Evolutionary conservation across 805 yeast species (phyloP), one percentile per base, ranked within the genome.

Genomic region (Millerago galiae): DNA sequence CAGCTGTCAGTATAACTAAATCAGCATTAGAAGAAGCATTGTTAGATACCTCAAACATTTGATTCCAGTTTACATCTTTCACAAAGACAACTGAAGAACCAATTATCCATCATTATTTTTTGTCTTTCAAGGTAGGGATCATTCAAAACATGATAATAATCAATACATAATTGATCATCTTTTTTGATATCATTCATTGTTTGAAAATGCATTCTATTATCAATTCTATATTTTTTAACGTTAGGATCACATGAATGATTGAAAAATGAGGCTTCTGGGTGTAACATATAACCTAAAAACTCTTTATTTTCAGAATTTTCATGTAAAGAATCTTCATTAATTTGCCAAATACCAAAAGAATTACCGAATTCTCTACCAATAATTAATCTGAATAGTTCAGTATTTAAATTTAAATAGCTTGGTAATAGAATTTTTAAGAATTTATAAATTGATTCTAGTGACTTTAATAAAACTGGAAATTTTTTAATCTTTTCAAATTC

Each of bases 331-430:
- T 38, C 59, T 2, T 62, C 49, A 13, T 66, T 59, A 7, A 52
- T 58, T 38, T 80, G 76, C 83, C 86, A 79, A 17, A 79, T 76
- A 1, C 87, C 87, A 58, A 81, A 81, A 1, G 86, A 81, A 53
- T 81, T 81, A 13, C 83, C 81, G 38, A 78, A 72, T 49, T 80
- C 82, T 32, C 71, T 62, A 2, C 86, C 87, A 38, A 76, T 61
- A 3, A 76, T 68, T 13, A 62, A 59, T 36, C 84, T 62, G 14
- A 79, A 58, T 5, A 47, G 47, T 2, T 58, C 58, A 1, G 72
- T 56, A 4, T 70, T 66, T 12, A 79, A 54, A 13, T 54, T 47
- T 25, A 70, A 50, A 15, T 47, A 47, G 1, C 54, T 52, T 0
- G 74, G 72, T 11, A 72, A 53, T 8, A 68, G 52, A 3, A 71